phyloP scores from a whole-genome alignment of 2,329 filamentous ascomycete genomes.

The Penicillium sp. region DNA sequence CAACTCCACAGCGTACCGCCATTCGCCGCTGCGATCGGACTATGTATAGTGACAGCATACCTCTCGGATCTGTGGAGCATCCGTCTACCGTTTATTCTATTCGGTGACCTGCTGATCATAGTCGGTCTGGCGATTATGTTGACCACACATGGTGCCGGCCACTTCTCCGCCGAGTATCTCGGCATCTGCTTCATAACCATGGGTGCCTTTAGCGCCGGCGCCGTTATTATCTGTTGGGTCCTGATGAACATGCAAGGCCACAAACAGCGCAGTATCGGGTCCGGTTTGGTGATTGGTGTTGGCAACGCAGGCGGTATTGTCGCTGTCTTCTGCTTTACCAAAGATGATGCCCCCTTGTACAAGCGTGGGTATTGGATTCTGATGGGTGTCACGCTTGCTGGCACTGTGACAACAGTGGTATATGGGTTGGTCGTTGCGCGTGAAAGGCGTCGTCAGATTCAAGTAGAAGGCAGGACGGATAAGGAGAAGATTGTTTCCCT shows the following conservation, averaged over 20 bases:
- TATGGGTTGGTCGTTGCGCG: constrained; percentile 8
- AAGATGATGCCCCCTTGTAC: constrained; percentile 30
- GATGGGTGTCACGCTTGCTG: constrained; percentile 18
- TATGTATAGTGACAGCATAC: constrained; percentile 21
- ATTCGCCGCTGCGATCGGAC: constrained; percentile 23
- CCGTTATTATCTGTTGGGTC: constrained; percentile 39
- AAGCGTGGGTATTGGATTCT: constrained; percentile 29
- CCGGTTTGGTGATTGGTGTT: constrained; percentile 34
- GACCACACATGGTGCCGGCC: constrained; percentile 16
- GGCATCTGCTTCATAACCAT: constrained; percentile 44
- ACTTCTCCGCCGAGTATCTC: constrained; percentile 40
- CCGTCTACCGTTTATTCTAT: constrained; percentile 27
- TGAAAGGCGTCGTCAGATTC: neutral
- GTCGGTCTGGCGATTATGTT: constrained; percentile 29
- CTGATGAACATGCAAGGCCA: constrained; percentile 45
- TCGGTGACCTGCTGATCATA: constrained; percentile 22
- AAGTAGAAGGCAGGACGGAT: neutral
- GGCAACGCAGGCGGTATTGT: constrained; percentile 36
- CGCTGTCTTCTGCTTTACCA: constrained; percentile 31
- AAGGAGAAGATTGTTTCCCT: neutral
- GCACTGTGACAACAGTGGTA: constrained; percentile 8
- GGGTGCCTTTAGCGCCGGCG: constrained; percentile 32
- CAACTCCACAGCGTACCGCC: constrained; percentile 30
- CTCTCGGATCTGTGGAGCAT: constrained; percentile 20
- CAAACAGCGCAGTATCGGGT: constrained; percentile 30